Percentiles rank a stretch among this genome's conserved stretches.
Evolutionary conservation across 257 asterid genomes (phyloP).

Genomic region (Plectranthus barbatus): DNA sequence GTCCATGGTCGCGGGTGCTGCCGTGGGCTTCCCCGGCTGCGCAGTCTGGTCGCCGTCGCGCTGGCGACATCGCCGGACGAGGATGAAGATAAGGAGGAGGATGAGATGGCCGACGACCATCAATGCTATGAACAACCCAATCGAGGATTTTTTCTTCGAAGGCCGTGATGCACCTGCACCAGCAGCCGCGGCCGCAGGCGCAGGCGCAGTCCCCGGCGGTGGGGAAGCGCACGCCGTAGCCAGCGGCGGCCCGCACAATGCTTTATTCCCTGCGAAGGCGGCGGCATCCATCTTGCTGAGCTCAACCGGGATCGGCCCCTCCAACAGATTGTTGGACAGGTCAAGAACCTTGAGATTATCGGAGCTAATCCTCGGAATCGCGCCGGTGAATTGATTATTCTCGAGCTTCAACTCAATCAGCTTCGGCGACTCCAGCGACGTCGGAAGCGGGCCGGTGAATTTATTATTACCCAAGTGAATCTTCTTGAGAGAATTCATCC

Average conservation of each 20-base stretch:
- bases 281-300: conserved; percentile 39
- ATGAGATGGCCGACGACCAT: conserved; percentile 25
- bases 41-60: conserved; percentile 23
- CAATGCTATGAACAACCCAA: conserved; percentile 12
- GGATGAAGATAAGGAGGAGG: conserved; percentile 20
- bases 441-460: conserved; percentile 59
- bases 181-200: conserved; percentile 20
- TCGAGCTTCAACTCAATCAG: conserved; percentile 65
- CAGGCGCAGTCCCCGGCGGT: not conserved
- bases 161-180: not conserved
- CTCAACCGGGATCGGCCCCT: conserved; percentile 60
- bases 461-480: conserved; percentile 57
- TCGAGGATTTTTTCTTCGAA: not conserved
- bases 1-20: not conserved
- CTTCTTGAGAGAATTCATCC: conserved; percentile 67
- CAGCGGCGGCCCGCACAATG: conserved; percentile 66
- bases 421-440: conserved; percentile 61
- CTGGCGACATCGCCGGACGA: conserved; percentile 7
- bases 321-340: conserved; percentile 66
- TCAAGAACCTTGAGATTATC: conserved; percentile 41
- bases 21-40: conserved; percentile 21
- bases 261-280: conserved; percentile 67
- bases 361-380: conserved; percentile 44
- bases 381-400: conserved; percentile 62
- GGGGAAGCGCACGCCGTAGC: conserved; percentile 24